Conservation (phyloP, 2,329 filamentous ascomycete genomes). For the Elsinoe australis region DNA sequence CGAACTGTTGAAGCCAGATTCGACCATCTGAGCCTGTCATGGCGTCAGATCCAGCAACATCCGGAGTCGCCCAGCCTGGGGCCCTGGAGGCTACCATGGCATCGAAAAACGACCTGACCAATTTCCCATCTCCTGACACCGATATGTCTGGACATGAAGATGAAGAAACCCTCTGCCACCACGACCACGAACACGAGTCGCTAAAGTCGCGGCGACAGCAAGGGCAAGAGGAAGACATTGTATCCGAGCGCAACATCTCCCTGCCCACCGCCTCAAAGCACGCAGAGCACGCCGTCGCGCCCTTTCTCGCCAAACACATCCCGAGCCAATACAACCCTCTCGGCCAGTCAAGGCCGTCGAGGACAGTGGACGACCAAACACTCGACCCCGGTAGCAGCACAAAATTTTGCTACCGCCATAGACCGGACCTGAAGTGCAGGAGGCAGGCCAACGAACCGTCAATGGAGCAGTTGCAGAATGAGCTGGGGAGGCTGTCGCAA, state of each 20-base stretch:
- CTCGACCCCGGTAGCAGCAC: conserved; percentile 45
- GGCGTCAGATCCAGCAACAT: conserved; percentile 18
- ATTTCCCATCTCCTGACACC: conserved; percentile 12
- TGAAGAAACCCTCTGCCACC: conserved; percentile 26
- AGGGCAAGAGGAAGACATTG: conserved; percentile 19
- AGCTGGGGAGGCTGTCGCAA: conserved; percentile 71
- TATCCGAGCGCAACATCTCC: conserved; percentile 31
- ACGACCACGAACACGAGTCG: conserved; percentile 31
- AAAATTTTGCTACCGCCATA: conserved; percentile 91
- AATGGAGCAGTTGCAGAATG: conserved; percentile 88
- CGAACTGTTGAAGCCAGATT: conserved; percentile 4
- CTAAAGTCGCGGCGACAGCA: conserved; percentile 19
- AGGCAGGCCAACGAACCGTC: conserved; percentile 89
- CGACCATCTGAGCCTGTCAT: conserved; percentile 17
- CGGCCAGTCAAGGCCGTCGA: conserved; percentile 40
- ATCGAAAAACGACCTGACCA: conserved; percentile 16
- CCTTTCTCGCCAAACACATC: conserved; percentile 86
- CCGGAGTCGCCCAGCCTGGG: conserved; percentile 12
- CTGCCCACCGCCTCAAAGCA: conserved; percentile 49
- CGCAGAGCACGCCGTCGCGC: conserved; percentile 70
- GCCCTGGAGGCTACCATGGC: neutral
- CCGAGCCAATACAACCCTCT: conserved; percentile 79
- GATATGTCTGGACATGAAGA: conserved; percentile 15
- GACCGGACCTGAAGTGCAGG: conserved; percentile 87
- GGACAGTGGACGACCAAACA: conserved; percentile 16